Conservation (phyloP, 352 stramenopile genomes). For the Phytophthora europaea region DNA sequence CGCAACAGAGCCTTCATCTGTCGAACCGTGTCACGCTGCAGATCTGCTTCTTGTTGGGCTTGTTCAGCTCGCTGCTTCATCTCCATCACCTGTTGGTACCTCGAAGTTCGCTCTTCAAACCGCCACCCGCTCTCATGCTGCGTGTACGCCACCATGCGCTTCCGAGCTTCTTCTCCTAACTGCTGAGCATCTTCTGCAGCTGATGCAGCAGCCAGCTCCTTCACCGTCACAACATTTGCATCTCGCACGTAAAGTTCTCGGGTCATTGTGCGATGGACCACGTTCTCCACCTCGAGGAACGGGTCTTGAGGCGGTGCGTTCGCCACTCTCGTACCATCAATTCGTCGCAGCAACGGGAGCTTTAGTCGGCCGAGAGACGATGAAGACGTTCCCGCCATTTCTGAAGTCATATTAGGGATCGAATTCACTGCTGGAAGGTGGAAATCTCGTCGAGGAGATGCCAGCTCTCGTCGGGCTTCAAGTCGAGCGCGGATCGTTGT, state of each 20-base stretch:
- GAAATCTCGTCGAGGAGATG: not conserved
- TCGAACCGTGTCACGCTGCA: conserved; percentile 38
- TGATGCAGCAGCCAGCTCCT: conserved; percentile 41
- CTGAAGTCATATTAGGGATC: not conserved
- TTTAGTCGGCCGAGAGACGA: conserved; percentile 29
- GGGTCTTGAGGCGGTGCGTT: conserved; percentile 32
- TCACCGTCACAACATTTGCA: conserved; percentile 30
- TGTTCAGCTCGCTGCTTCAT: conserved; percentile 61
- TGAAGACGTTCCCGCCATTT: not conserved
- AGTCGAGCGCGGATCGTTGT: conserved; percentile 53
- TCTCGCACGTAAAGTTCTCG: conserved; percentile 49
- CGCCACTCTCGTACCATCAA: conserved; percentile 22
- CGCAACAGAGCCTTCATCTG: conserved; percentile 42
- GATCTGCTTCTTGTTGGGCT: conserved; percentile 51
- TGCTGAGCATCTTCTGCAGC: conserved; percentile 54
- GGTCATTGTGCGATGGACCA: conserved; percentile 41
- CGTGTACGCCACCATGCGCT: conserved; percentile 64
- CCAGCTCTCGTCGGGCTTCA: conserved; percentile 31
- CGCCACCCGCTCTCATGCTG: conserved; percentile 68
- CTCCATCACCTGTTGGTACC: conserved; percentile 66
- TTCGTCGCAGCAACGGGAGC: conserved; percentile 47
- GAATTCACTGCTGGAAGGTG: conserved; percentile 28
- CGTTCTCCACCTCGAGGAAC: conserved; percentile 46
- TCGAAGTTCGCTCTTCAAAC: conserved; percentile 68
- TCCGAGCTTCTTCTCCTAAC: conserved; percentile 68